Evolutionary conservation across 2,329 filamentous ascomycete species (phyloP).

Genomic region (Thermothelomyces thermophilus): DNA sequence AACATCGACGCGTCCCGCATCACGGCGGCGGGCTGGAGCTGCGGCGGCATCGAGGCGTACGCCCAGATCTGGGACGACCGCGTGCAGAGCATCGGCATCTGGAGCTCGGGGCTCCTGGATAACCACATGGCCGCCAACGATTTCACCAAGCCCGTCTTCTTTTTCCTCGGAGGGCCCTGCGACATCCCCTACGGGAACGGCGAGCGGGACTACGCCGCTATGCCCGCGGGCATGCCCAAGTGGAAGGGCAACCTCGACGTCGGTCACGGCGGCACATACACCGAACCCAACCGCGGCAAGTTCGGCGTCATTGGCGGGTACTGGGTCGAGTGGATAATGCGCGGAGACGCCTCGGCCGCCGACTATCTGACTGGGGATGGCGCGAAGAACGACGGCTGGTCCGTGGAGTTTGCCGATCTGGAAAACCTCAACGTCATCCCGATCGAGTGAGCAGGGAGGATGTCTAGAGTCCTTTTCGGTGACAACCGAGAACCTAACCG

Average conservation of each 20-base stretch:
- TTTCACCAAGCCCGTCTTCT: constrained; percentile 19
- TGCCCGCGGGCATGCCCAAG: constrained; percentile 13
- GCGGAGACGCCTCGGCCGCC: constrained; percentile 15
- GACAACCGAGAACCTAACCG: neutral
- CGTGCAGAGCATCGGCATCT: constrained; percentile 14
- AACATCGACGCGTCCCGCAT: constrained; percentile 25
- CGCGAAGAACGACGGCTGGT: constrained; percentile 17
- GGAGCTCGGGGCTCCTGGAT: constrained; percentile 7
- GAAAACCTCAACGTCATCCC: constrained; percentile 11
- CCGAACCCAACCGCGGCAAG: constrained; percentile 16
- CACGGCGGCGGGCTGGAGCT: constrained; percentile 27
- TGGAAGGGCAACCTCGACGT: constrained; percentile 22
- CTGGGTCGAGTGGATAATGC: constrained; percentile 17
- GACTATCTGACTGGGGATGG: constrained; percentile 13
- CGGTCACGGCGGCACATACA: constrained; percentile 17
- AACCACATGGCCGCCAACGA: constrained; percentile 6
- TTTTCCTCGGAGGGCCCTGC: constrained; percentile 15
- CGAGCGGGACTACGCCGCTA: constrained; percentile 17
- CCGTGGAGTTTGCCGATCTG: constrained; percentile 13
- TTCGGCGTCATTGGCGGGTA: constrained; percentile 15
- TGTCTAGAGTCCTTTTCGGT: neutral
- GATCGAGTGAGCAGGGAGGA: neutral
- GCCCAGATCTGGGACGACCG: constrained; percentile 20
- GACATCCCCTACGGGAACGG: constrained; percentile 20
- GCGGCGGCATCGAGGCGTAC: constrained; percentile 30